phyloP scores from a whole-genome alignment of 2,329 filamentous ascomycete genomes.

The Colletotrichum cuscutae region DNA sequence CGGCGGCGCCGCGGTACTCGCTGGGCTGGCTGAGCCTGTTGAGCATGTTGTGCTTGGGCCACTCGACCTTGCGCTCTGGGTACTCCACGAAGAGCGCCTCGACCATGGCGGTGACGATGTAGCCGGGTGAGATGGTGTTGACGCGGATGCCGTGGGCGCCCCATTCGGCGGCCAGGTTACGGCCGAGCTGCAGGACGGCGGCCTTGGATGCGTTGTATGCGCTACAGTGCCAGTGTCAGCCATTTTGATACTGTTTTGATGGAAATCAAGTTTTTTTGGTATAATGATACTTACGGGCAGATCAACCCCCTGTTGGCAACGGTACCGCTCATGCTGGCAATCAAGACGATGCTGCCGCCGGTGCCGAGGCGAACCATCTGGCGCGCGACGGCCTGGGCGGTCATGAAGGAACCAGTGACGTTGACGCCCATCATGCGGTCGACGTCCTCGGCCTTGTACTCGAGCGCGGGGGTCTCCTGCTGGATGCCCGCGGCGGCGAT shows the following conservation, averaged over 20 bases:
- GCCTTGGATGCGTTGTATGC: conserved; percentile 84
- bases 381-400: conserved; percentile 86
- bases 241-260: no score
- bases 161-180: conserved; percentile 80
- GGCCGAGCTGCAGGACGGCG: conserved; percentile 76
- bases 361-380: conserved; percentile 72
- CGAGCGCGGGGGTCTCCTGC: conserved; percentile 84
- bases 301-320: conserved; percentile 72
- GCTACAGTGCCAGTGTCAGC: conserved; percentile 52
- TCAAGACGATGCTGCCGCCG: conserved; percentile 71
- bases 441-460: conserved; percentile 80
- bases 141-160: conserved; percentile 78
- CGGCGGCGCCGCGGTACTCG: conserved; percentile 77
- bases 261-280: no score
- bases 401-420: conserved; percentile 86
- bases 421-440: conserved; percentile 87
- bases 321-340: conserved; percentile 76
- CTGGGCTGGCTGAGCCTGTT: conserved; percentile 72
- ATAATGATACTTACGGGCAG: conserved; percentile 60
- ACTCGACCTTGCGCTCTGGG: conserved; percentile 74
- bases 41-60: conserved; percentile 90
- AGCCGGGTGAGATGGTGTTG: conserved; percentile 84
- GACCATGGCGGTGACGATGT: conserved; percentile 87
- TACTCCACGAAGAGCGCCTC: conserved; percentile 80
- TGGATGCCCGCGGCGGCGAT: conserved; percentile 79